A percentile compares a stretch with the other conserved stretches of the same genome.
These are phyloP conservation scores for Quercus rubra DNA, from an alignment of 306 rosid species.

Conservation along the genomic window DNA sequence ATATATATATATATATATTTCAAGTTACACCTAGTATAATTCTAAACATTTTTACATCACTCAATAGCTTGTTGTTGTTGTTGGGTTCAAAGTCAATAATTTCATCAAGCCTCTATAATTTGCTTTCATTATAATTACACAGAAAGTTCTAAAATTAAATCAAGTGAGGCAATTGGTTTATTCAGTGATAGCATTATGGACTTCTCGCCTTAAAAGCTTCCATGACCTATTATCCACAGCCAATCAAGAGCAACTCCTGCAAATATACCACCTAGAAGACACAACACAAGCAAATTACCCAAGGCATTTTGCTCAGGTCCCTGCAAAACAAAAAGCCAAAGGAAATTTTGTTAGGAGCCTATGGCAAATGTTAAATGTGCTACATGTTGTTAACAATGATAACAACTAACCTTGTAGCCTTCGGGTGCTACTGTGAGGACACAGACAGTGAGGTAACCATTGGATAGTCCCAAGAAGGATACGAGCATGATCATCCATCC, in stretches of 20 bases:
- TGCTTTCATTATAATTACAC: too few species aligned
- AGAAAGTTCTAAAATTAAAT: too few species aligned
- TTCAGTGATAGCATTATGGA: too few species aligned
- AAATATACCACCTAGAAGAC: constrained; percentile 54
- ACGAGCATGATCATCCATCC: constrained; percentile 83
- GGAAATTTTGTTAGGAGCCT: neutral
- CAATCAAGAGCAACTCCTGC: constrained; percentile 75
- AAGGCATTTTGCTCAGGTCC: constrained; percentile 92
- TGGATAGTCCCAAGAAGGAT: constrained; percentile 63
- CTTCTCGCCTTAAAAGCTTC: constrained; percentile 7
- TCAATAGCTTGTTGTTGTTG: too few species aligned
- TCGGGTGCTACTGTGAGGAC: constrained; percentile 68
- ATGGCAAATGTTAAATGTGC: neutral
- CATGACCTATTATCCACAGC: constrained; percentile 75
- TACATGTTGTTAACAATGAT: neutral
- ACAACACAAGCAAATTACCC: constrained; percentile 75
- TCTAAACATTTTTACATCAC: too few species aligned
- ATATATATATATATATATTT: too few species aligned
- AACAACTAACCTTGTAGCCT: constrained; percentile 59
- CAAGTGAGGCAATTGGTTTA: too few species aligned
- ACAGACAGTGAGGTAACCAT: constrained; percentile 82
- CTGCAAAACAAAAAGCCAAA: constrained; percentile 29
- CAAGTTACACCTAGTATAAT: too few species aligned
- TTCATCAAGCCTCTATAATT: too few species aligned
- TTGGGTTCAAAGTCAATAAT: too few species aligned